Evolutionary conservation across 176 grass and related monocot species (phyloP), one percentile per base, ranked within the genome.

Genomic region (Aegilops speltoides): DNA sequence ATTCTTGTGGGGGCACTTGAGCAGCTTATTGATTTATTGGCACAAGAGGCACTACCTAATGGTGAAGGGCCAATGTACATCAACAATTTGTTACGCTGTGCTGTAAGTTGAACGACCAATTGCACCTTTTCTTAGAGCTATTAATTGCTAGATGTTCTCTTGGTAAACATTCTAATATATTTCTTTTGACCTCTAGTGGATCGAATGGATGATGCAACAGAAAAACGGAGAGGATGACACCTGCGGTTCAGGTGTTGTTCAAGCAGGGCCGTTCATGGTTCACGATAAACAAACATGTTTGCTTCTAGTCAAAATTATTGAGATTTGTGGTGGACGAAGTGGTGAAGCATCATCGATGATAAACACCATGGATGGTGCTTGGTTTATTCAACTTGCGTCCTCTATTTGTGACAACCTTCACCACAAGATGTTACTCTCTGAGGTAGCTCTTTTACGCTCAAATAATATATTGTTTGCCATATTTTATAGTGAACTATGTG

Each of bases 301-400:
- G 14, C 90, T 98, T 74, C 59, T 96, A 45, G 87, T 86, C 15
- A 73, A 84, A 48, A 84, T 86, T 59, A 77, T 98, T 20, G 94
- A 98, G 76, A 94, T 90, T 25, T 96, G 94, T 80, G 94, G 84
- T 22, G 86, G 90, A 34, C 75, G 88, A 73, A 80, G 82, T 38
- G 25, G 60, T 61, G 84, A 84, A 22, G 54, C 71, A 13, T 19
- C 80, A 60, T 50, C 80, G 8, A 23, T 65, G 12, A 34, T 69
- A 76, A 78, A 81, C 17, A 69, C 62, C 7, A 73, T 77, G 1
- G 76, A 87, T 0, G 70, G 23, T 54, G n/a, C 28, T 17, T 31
- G 77, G 37, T 86, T 96, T 46, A 73, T 79, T 54, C 84, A 90
- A 54, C 86, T 91, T 3, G 8, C 82, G 10, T 75, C 88, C 59